phyloP scores from a whole-genome alignment of 2,329 filamentous ascomycete genomes.

The Pseudogymnoascus sp. region DNA sequence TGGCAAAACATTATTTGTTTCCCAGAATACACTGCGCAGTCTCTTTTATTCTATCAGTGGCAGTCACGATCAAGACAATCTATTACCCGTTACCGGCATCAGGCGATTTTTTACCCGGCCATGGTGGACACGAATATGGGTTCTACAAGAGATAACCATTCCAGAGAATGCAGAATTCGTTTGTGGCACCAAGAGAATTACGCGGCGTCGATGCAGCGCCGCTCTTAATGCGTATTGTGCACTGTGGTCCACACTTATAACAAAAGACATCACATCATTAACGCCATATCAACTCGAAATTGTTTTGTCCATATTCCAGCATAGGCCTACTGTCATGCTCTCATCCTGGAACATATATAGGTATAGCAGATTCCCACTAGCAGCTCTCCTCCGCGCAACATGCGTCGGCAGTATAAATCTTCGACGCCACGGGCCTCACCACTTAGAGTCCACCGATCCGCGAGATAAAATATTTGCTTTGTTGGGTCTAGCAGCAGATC shows the following conservation, averaged over 20 bases:
- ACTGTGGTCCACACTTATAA: slow-evolving; percentile 8
- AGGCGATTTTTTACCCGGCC: slow-evolving; percentile 11
- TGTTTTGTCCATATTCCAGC: neutral
- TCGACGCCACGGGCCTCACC: neutral
- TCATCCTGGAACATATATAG: slow-evolving; percentile 11
- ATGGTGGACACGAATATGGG: slow-evolving; percentile 14
- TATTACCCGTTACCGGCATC: slow-evolving; percentile 14
- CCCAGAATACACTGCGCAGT: slow-evolving; percentile 8
- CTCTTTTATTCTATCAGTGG: slow-evolving; percentile 15
- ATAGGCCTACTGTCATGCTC: slow-evolving; percentile 8
- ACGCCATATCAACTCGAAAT: slow-evolving; percentile 10
- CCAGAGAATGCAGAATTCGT: slow-evolving; percentile 13
- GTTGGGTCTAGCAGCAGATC: slow-evolving; percentile 12
- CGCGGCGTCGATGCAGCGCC: slow-evolving; percentile 11
- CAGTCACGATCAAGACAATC: slow-evolving; percentile 10
- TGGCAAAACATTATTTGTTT: slow-evolving; percentile 10
- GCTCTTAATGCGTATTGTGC: slow-evolving; percentile 13
- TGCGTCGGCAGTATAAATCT: slow-evolving; percentile 8
- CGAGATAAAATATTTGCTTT: slow-evolving; percentile 15
- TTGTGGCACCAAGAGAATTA: slow-evolving; percentile 14
- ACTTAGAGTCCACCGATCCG: slow-evolving; percentile 12
- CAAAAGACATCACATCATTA: slow-evolving; percentile 8
- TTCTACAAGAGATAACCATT: slow-evolving; percentile 16
- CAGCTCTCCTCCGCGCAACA: slow-evolving; percentile 10
- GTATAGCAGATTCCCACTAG: slow-evolving; percentile 9